These are phyloP conservation scores for Suillus placidus DNA, from an alignment of 768 basidiomycete genomes.

Conservation along the genomic window DNA sequence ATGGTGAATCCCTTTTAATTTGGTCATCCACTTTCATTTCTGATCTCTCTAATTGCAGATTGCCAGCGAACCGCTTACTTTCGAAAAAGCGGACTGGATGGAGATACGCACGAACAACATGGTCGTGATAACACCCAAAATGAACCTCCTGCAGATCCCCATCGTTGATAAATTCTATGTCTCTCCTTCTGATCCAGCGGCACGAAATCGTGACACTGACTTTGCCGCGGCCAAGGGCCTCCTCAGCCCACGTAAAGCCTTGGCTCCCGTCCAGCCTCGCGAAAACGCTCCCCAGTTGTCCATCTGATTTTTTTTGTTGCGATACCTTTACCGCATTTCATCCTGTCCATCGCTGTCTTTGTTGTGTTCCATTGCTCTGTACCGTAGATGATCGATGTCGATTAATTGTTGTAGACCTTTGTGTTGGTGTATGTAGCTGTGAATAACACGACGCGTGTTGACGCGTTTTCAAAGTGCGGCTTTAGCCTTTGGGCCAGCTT, in stretches of 20 bases:
- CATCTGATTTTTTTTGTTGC: constrained; percentile 15
- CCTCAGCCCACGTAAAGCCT: constrained; percentile 58
- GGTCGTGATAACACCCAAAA: constrained; percentile 93
- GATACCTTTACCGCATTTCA: background rate
- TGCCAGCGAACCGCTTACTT: constrained; percentile 93
- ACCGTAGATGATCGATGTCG: background rate
- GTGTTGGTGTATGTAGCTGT: background rate
- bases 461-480: background rate
- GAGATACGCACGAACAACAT: constrained; percentile 97
- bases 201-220: constrained; percentile 67
- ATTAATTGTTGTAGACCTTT: background rate
- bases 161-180: constrained; percentile 94
- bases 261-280: constrained; percentile 24
- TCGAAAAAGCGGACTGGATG: constrained; percentile 99
- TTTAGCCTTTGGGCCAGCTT: background rate
- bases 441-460: background rate
- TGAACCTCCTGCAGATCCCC: constrained; percentile 92
- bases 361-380: constrained; percentile 4
- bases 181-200: constrained; percentile 79
- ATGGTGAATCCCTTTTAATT: constrained; percentile 50
- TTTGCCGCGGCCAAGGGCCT: constrained; percentile 91
- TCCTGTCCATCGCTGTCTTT: background rate
- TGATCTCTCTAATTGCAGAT: constrained; percentile 45
- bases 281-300: constrained; percentile 24
- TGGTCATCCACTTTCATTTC: constrained; percentile 18